Evolutionary conservation across 2,329 filamentous ascomycete genomes (phyloP).

Genomic region (Plenodomus biglobosus): DNA sequence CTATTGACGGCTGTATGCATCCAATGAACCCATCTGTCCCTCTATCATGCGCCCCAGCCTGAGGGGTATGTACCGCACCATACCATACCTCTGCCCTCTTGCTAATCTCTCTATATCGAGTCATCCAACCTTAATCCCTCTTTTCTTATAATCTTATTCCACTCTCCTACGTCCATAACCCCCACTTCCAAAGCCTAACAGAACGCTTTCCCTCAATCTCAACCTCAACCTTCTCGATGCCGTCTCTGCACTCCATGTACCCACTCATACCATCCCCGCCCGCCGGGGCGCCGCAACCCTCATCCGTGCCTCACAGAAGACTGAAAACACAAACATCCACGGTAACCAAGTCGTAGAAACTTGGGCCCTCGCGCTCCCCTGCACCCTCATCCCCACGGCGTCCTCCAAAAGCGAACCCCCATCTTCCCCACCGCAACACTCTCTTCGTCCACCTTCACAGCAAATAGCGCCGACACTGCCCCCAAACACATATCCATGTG

Average conservation of each 20-base stretch:
- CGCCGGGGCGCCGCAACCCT: slow-evolving; percentile 49
- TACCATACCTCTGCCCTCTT: too few relatives aligned
- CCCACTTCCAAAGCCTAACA: too few relatives aligned
- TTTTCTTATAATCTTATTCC: too few relatives aligned
- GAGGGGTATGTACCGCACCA: background rate
- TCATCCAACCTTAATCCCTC: too few relatives aligned
- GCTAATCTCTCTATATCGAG: too few relatives aligned
- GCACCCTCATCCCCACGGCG: slow-evolving; percentile 14
- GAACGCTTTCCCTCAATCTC: too few relatives aligned
- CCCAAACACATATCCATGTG: slow-evolving; percentile 43
- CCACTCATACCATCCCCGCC: slow-evolving; percentile 44
- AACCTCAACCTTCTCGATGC: slow-evolving; percentile 13
- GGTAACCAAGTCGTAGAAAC: slow-evolving; percentile 56
- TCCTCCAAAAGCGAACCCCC: slow-evolving; percentile 28
- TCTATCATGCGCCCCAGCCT: background rate
- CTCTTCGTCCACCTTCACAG: slow-evolving; percentile 26
- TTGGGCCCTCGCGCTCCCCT: slow-evolving; percentile 49
- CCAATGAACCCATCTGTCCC: slow-evolving; percentile 16
- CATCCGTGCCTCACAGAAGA: slow-evolving; percentile 42
- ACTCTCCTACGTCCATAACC: background rate
- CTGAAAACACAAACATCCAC: slow-evolving; percentile 52
- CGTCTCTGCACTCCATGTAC: too few relatives aligned
- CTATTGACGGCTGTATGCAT: background rate
- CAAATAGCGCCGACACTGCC: slow-evolving; percentile 30
- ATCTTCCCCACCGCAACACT: slow-evolving; percentile 33